Base-by-base conservation (phyloP, 2,329 filamentous ascomycete species). In the Diaporthe eres region DNA sequence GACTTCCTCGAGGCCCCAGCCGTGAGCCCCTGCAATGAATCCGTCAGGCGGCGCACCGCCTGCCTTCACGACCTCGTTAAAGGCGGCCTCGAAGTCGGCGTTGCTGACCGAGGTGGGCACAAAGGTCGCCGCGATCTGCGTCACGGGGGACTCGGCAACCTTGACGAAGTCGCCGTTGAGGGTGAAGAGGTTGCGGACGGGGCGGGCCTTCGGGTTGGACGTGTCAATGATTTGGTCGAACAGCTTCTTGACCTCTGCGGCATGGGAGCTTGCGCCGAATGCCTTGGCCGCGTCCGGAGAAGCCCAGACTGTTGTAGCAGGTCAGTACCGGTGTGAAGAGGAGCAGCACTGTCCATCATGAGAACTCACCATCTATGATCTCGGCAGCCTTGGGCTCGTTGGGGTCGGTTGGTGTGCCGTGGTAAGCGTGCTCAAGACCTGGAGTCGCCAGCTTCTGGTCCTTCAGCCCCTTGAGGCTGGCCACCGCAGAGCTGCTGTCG, bases 1-100 rank as follows among this genome's bases (percentile, higher is more conserved):
- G 9, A 77, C 42, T 25, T 74, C 63, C 47, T 78, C 74, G 19
- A 57, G 31, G 12, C 73, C 75, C 75, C 75, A 78, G 13, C 77
- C 77, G 34, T 78, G 71, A 10, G 77, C 61, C 28, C 75, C 77
- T 2, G 63, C 72, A 22, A 78, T 25, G 19, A 78, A 75, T 17
- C 77, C 77, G 8, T 74, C 75, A 9, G 75, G 77, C 55, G 72
- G 77, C 55, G 51, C 37, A 31, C 53, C 72, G 15, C 58, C 57
- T 4, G 44, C 34, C 44, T 58, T 44, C 13, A 76, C n/a, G 34
- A 74, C 55, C 2, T 39, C 67, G 4, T 71, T 39, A 17, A 73
- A 78, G 2, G 74, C 74, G 13, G 77, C 72, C 61, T 78, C 77
- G 49, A 78, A 78, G 6, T 74, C 77, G 22, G 65, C 34, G 17